A percentile compares a stretch with the other conserved stretches of the same genome.
phyloP scores from a whole-genome alignment of 257 asterid species.

The Gentiana straminea region DNA sequence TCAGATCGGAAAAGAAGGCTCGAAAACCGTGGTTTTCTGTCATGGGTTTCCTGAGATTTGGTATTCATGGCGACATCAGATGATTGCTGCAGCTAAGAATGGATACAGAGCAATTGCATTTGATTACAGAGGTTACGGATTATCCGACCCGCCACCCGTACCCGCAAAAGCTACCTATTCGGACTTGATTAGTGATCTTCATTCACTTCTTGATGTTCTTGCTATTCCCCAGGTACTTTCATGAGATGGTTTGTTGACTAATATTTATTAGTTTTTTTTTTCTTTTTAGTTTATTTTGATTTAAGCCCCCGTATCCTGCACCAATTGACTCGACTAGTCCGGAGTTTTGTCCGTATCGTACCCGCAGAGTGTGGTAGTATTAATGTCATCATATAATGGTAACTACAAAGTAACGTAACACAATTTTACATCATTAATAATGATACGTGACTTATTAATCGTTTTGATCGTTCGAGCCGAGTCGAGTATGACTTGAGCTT shows the following conservation, averaged over 20 bases:
- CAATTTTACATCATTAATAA: too few relatives aligned
- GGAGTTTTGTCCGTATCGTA: too few relatives aligned
- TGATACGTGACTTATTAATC: too few relatives aligned
- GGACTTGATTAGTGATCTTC: conserved; percentile 31
- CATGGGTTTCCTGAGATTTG: conserved; percentile 31
- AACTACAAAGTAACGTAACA: too few relatives aligned
- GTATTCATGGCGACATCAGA: conserved; percentile 27
- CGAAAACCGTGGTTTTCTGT: conserved; percentile 13
- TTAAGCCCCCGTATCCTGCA: too few relatives aligned
- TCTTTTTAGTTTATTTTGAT: neutral
- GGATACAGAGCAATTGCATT: conserved; percentile 23
- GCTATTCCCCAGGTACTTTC: conserved; percentile 21
- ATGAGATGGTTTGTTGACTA: too few relatives aligned
- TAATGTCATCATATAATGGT: too few relatives aligned
- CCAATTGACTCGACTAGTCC: too few relatives aligned
- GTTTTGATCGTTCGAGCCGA: too few relatives aligned
- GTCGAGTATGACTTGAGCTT: too few relatives aligned
- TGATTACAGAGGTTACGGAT: conserved; percentile 2
- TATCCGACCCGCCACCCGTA: conserved; percentile 37
- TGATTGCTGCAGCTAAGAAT: conserved; percentile 21
- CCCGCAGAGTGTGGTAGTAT: too few relatives aligned
- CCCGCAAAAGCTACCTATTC: conserved; percentile 34
- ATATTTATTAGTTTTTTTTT: too few relatives aligned
- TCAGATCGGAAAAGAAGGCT: conserved; percentile 12
- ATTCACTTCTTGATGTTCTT: conserved; percentile 34